Evolutionary conservation across 2,329 filamentous ascomycete genomes (phyloP), one percentile per base, ranked within the genome.

Genomic region (Calonectria honghensis): DNA sequence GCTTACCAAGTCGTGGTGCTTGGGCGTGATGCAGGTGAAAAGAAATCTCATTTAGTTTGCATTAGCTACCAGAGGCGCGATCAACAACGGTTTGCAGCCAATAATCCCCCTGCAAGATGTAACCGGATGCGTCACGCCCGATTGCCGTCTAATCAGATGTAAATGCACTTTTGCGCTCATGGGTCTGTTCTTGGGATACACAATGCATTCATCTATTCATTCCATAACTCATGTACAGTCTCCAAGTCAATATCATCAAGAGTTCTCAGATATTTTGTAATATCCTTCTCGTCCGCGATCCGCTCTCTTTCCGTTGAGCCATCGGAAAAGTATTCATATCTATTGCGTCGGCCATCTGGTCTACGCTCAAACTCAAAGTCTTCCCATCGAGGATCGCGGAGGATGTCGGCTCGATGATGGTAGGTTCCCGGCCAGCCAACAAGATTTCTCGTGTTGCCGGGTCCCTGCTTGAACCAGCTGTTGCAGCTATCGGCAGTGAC

Each of bases 401-500:
- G 24, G 41, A 63, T 41, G 7, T 41, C 57, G 13, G 57, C 57
- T 41, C 35, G 24, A 14, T 41, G 57, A 14, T 63, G 57, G 24
- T 63, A 63, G 0, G 57, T 63, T 20, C 57, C 57, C 9, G 57
- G 57, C 57, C 57, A 63, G 14, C 57, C 57, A 13, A 63, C 57
- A 4, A 63, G 35, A 13, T 63, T 63, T 41, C 57, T 63, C 4
- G 72, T 70, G 35, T 51, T 48, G 0, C 72, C 72, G 3, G 66
- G 37, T 2, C 68, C 72, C 31, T 37, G 59, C 51, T 73, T 73
- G 59, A 70, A 70, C 72, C 72, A 73, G 35, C 72, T 73, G 6
- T 37, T 37, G 24, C 72, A 73, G 32, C 52, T 70, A 24, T 73
- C 67, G 7, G 59, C 45, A 6, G 67, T 70, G 18, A 66, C 67